Percentiles rank a stretch among this genome's conserved stretches.
These are phyloP conservation scores for Aquilaria malaccensis DNA, from an alignment of 345 rosid species.

Conservation along the genomic window DNA sequence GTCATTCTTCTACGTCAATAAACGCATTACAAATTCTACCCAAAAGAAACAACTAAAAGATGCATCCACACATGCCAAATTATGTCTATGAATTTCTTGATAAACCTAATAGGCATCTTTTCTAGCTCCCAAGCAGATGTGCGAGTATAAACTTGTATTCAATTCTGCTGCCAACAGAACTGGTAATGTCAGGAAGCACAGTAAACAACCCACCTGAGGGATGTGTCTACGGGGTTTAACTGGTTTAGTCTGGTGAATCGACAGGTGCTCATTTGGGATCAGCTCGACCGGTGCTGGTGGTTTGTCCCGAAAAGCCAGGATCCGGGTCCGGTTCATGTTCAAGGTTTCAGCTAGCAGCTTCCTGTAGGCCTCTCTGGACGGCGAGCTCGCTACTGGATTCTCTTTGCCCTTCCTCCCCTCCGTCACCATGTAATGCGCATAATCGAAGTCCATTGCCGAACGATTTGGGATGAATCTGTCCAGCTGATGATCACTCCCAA, in stretches of 20 bases:
- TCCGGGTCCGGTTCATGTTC: slow-evolving; percentile 53
- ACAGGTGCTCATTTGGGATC: slow-evolving; percentile 14
- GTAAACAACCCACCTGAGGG: slow-evolving; percentile 28
- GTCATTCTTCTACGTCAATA: neutral
- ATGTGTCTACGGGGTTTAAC: slow-evolving; percentile 29
- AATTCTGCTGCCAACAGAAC: neutral
- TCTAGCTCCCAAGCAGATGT: too few species aligned
- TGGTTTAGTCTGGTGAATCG: slow-evolving; percentile 20
- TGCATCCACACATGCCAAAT: too few species aligned
- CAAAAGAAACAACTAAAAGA: too few species aligned
- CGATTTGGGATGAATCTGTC: slow-evolving; percentile 76
- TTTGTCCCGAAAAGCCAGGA: slow-evolving; percentile 69
- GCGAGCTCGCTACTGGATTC: slow-evolving; percentile 31
- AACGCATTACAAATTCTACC: too few species aligned
- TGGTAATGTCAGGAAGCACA: neutral
- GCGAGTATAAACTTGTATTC: too few species aligned
- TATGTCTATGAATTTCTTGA: too few species aligned
- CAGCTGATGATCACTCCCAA: slow-evolving; percentile 21
- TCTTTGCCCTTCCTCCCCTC: slow-evolving; percentile 47
- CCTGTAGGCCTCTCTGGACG: slow-evolving; percentile 56
- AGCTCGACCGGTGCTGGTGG: slow-evolving; percentile 29
- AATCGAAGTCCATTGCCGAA: slow-evolving; percentile 71
- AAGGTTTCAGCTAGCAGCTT: slow-evolving; percentile 56
- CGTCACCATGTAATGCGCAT: slow-evolving; percentile 49
- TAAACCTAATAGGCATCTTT: too few species aligned